Evolutionary conservation across 2,329 filamentous ascomycete genomes (phyloP).

Genomic region (Emmonsia crescens): DNA sequence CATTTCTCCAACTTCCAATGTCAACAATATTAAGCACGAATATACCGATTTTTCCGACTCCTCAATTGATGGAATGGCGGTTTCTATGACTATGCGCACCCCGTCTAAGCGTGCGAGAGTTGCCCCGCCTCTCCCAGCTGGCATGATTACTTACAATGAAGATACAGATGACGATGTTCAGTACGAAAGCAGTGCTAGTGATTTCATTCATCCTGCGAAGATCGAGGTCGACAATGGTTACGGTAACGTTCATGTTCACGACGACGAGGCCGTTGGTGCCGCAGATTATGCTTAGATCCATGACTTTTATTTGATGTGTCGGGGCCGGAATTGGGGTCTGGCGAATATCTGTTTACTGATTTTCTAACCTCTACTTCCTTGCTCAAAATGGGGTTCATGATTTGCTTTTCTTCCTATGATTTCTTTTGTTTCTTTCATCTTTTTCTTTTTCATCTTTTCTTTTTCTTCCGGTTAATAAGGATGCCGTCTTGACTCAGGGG

Average conservation of each 20-base stretch:
- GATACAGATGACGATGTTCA: slow-evolving; percentile 10
- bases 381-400: neutral
- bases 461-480: neutral
- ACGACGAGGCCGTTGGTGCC: neutral
- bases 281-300: neutral
- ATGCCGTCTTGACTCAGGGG: neutral
- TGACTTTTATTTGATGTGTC: neutral
- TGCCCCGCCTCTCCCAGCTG: slow-evolving; percentile 11
- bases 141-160: slow-evolving; percentile 14
- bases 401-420: neutral
- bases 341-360: no score
- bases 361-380: neutral
- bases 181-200: slow-evolving; percentile 10
- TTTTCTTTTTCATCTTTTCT: neutral
- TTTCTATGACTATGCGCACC: slow-evolving; percentile 4
- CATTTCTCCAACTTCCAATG: neutral
- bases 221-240: neutral
- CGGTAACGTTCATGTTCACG: neutral
- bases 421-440: neutral
- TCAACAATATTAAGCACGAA: slow-evolving; percentile 11
- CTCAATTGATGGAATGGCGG: slow-evolving; percentile 2
- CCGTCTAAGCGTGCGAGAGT: slow-evolving; percentile 16
- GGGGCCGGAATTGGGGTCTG: neutral
- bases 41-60: slow-evolving; percentile 1
- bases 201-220: slow-evolving; percentile 5